Evolutionary conservation across 1,284 basidiomycete species (phyloP), one percentile per base, ranked within the genome.

Genomic region (Fereydounia khargensis): DNA sequence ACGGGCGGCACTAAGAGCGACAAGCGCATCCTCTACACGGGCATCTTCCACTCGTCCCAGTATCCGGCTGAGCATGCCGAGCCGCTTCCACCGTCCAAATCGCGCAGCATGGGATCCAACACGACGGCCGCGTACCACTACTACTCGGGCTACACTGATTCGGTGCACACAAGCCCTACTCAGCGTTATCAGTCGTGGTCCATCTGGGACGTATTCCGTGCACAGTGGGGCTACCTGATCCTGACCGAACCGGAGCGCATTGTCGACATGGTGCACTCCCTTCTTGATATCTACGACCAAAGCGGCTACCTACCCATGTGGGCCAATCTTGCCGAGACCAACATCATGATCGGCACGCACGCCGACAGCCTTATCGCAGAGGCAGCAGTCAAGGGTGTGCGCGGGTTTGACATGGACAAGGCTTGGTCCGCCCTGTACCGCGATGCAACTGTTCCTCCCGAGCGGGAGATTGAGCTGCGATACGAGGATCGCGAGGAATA

Each of bases 231-330:
- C 0, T 86, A 86, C 82, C 81, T 86, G 34, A 85, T 89, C 34
- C 78, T 90, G 1, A 81, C 88, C 17, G 84, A 85, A 0, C 86
- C 88, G 0, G 86, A 89, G 60, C 80, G 86, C 10, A 78, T 89
- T 7, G 81, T 84, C 0, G 84, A 81, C 0, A 88, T 89, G 85
- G 80, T 91, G 3, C 81, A 80, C 25, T 87, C 85, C 56, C 89
- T 90, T 85, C 77, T 90, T 11, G 84, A 86, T 47, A 87, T 89
- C 73, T 90, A 85, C 65, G 43, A 62, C 39, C 58, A 88, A 82
- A 83, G 86, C 20, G 88, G 88, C 4, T 88, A 87, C 85, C 77
- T 90, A 35, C 88, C 88, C 0, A 89, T 90, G 87, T 90, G 88
- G 88, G 89, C 89, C 77, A 90, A 89, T 59, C 82, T 89, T 14